Evolutionary conservation across 345 rosid species (phyloP), one percentile per base, ranked within the genome.

Genomic region (Moricandia moricandioides): DNA sequence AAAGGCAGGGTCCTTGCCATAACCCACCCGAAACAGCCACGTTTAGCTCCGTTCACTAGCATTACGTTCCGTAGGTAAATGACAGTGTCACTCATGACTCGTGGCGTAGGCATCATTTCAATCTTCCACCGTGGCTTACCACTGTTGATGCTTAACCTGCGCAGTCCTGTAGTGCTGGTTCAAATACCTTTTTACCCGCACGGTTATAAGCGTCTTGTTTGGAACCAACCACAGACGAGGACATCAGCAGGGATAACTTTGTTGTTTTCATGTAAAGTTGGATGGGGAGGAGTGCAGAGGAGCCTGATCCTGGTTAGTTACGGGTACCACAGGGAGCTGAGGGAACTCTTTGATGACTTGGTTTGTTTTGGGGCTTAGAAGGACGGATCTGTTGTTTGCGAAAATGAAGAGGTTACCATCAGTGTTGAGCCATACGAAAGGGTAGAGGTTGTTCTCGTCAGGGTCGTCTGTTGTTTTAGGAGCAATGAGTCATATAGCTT

Each of bases 321-420:
- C 98, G 94, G 27, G 92, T 76, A 2, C 98, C 99, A 0, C 97
- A 0, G 79, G 75, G 21, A 95, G 91, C 13, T 57, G 74, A 0
- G 99, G 97, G 85, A 75, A 79, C 75, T 95, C 96, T 4, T 67
- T 80, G 52, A 95, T 13, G 67, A 89, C 80, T 29, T 29, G 10
- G 74, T 90, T 85, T 0, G 79, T 43, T 24, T 67, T 73, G 1
- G 93, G 89, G 66, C 79, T 61, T 45, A 95, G 80, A 14, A 89
- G 83, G 67, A 95, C 72, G 16, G 97, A 85, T 5, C 95, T 87
- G 63, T 83, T 69, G 86, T 92, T 92, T 62, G 98, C 92, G 40
- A 92, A 90, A 54, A 92, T 60, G 78, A 88, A 92, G 80, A 90
- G 84, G 80, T 84, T 92, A 7, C 98, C 93, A 8, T 92, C 96